Conservation (phyloP, 306 rosid species). For the Lathyrus oleraceus region DNA sequence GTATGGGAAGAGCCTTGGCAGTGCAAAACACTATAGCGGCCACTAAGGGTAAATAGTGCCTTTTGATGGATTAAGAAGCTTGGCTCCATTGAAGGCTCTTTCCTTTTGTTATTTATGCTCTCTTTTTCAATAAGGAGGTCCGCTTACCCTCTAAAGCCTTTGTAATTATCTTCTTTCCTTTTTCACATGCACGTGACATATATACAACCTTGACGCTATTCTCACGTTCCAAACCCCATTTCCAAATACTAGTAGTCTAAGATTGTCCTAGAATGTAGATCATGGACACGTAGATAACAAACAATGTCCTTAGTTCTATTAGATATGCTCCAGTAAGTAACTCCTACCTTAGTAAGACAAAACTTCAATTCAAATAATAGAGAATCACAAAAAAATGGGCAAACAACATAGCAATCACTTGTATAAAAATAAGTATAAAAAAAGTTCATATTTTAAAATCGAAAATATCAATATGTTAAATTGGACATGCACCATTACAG, state of each 20-base stretch:
- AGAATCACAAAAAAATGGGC: constrained; percentile 12
- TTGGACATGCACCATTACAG: constrained; percentile 12
- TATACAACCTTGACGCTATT: constrained; percentile 4
- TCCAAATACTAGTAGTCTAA: constrained; percentile 7
- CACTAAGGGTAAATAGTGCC: too few species aligned
- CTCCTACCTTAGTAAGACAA: neutral
- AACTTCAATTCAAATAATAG: neutral
- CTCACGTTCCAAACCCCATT: constrained; percentile 18
- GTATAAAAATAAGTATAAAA: neutral
- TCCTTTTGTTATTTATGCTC: neutral
- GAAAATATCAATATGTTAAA: constrained; percentile 9
- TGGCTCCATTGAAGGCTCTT: constrained; percentile 1
- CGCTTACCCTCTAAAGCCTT: constrained; percentile 19
- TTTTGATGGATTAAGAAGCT: constrained; percentile 9
- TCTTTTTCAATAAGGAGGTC: constrained; percentile 9
- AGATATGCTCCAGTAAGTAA: constrained; percentile 11
- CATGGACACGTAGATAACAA: constrained; percentile 15
- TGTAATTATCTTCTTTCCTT: neutral
- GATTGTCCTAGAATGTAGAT: constrained; percentile 5
- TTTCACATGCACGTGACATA: neutral
- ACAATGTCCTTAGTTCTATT: neutral
- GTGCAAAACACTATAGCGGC: too few species aligned
- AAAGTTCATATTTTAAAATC: neutral
- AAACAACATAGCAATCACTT: neutral
- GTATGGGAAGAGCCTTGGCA: too few species aligned